Conservation (phyloP, 75 land plant genomes). For the Isoetes taiwanensis region DNA sequence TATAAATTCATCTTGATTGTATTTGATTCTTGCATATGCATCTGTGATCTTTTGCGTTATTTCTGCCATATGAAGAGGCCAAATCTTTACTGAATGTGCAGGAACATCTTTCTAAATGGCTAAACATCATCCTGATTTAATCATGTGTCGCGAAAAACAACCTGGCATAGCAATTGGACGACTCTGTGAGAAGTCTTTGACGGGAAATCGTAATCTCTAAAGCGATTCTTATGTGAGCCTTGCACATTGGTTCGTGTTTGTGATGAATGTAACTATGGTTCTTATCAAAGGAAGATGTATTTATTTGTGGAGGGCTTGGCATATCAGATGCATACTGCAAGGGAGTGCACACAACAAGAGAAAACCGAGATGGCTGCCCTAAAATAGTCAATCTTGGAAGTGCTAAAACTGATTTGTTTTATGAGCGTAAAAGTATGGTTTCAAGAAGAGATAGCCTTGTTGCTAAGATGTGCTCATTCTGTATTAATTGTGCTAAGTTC, state of each 20-base stretch:
- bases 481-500: too few species aligned
- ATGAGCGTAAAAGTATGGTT: conserved; percentile 66
- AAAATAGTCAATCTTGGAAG: conserved; percentile 65
- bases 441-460: conserved; percentile 49
- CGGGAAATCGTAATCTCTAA: conserved; percentile 60
- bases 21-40: too few species aligned
- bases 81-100: too few species aligned
- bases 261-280: conserved; percentile 66
- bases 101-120: too few species aligned
- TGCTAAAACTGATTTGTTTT: conserved; percentile 58
- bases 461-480: too few species aligned
- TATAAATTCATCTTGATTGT: too few species aligned
- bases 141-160: conserved; percentile 72
- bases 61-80: too few species aligned
- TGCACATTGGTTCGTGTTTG: conserved; percentile 60
- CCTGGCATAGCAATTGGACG: conserved; percentile 65
- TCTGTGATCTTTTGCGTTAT: too few species aligned
- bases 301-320: conserved; percentile 54
- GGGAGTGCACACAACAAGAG: conserved; percentile 64
- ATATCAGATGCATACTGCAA: conserved; percentile 71
- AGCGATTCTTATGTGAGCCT: conserved; percentile 64
- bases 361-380: conserved; percentile 60
- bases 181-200: conserved; percentile 62
- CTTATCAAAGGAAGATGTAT: conserved; percentile 59
- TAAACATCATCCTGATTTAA: conserved; percentile 68